Conservation (phyloP, 2,329 filamentous ascomycete genomes). For the Colletotrichum orbiculare region DNA sequence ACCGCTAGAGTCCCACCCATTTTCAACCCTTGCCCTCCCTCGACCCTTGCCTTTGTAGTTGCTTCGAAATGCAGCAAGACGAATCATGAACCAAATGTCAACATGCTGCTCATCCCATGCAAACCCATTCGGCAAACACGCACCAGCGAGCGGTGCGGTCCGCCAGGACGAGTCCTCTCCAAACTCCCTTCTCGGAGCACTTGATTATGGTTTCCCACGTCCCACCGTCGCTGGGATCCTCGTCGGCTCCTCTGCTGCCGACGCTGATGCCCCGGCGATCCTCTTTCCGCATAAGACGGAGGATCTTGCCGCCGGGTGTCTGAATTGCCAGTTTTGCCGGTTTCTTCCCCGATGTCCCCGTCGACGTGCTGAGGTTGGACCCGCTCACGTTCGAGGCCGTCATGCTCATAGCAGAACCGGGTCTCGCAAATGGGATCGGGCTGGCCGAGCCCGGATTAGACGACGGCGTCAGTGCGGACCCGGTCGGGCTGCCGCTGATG, state of each 20-base stretch:
- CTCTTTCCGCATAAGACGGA: constrained; percentile 85
- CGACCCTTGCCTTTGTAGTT: constrained; percentile 20
- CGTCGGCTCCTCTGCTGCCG: constrained; percentile 58
- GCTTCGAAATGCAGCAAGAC: constrained; percentile 5
- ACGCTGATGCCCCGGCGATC: constrained; percentile 68
- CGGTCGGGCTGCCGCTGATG: constrained; percentile 41
- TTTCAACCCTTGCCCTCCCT: constrained; percentile 17
- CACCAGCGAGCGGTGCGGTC: constrained; percentile 89
- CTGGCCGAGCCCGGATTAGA: constrained; percentile 61
- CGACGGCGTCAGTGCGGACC: constrained; percentile 55
- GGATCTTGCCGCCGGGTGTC: constrained; percentile 92
- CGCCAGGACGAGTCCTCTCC: constrained; percentile 84
- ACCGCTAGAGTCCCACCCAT: constrained; percentile 16
- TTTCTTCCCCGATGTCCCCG: constrained; percentile 73
- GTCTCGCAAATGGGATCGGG: constrained; percentile 71
- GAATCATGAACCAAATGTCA: constrained; percentile 6
- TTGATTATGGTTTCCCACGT: constrained; percentile 94
- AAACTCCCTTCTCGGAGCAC: constrained; percentile 83
- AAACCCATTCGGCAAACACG: constrained; percentile 90
- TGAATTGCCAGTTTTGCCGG: constrained; percentile 97
- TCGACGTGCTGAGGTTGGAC: constrained; percentile 66
- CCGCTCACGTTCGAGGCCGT: constrained; percentile 67
- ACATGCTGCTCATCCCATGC: constrained; percentile 47
- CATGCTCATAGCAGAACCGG: constrained; percentile 73
- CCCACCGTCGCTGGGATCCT: constrained; percentile 74